phyloP scores from a whole-genome alignment of 345 rosid species.

The Syzygium jambos region DNA sequence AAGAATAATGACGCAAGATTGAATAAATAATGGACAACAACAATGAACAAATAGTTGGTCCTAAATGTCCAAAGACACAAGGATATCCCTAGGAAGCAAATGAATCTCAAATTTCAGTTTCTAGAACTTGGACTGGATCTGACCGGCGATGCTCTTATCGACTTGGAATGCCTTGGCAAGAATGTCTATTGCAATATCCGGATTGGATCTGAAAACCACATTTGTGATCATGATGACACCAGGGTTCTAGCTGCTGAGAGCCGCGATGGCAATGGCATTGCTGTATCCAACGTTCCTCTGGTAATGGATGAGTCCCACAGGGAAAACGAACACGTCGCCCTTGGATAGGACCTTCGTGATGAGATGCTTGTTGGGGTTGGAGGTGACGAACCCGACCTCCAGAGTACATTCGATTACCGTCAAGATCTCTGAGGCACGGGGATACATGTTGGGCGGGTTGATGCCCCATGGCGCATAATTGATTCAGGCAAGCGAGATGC shows the following conservation, averaged over 20 bases:
- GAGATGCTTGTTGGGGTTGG: slow-evolving; percentile 2
- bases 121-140: not conserved
- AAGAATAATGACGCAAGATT: not conserved
- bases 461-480: slow-evolving; percentile 3
- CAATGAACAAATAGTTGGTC: not conserved
- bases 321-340: slow-evolving; percentile 16
- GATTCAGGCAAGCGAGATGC: slow-evolving; percentile 3
- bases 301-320: slow-evolving; percentile 1
- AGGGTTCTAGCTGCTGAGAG: slow-evolving; percentile 11
- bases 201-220: slow-evolving; percentile 4
- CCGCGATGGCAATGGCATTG: not conserved
- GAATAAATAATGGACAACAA: not conserved
- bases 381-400: slow-evolving; percentile 6
- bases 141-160: not conserved
- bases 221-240: slow-evolving; percentile 2
- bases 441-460: not conserved
- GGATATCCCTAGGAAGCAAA: not conserved
- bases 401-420: slow-evolving; percentile 8
- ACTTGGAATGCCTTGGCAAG: slow-evolving; percentile 18
- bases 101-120: not conserved
- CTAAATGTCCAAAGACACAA: not conserved
- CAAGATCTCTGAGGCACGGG: slow-evolving; percentile 1
- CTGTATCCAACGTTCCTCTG: slow-evolving; percentile 8
- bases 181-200: not conserved
- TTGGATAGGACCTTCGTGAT: slow-evolving; percentile 2